Evolutionary conservation across 176 grass and related monocot genomes (phyloP).

Genomic region (Cenchrus americanus): DNA sequence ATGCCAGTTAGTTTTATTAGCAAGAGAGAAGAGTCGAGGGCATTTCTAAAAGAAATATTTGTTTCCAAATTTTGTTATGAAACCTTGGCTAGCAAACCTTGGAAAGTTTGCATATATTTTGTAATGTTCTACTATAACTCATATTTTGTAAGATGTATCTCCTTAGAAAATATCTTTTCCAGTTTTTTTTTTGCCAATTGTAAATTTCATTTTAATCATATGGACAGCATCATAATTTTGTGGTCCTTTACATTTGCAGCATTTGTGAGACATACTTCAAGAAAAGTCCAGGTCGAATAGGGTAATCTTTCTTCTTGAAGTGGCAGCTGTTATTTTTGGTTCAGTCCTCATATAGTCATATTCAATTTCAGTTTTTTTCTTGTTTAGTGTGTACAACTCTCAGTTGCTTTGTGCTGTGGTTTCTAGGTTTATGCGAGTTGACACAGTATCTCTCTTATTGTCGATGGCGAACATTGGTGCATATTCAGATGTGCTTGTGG

Average conservation of each 20-base stretch:
- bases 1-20: conserved; percentile 1
- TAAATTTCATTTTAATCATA: not conserved
- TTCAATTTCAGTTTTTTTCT: conserved; percentile 17
- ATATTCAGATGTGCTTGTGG: conserved; percentile 80
- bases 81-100: conserved; percentile 11
- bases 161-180: not conserved
- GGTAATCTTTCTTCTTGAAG: conserved; percentile 52
- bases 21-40: not conserved
- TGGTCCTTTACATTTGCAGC: conserved; percentile 54
- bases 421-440: conserved; percentile 91
- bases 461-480: conserved; percentile 89
- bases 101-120: not conserved
- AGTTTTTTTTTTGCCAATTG: not conserved
- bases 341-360: not conserved
- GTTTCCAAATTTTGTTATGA: conserved; percentile 14
- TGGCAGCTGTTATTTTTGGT: not conserved
- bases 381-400: not conserved
- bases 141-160: not conserved
- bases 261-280: conserved; percentile 99
- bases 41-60: not conserved
- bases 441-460: conserved; percentile 81
- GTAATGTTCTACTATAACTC: not conserved
- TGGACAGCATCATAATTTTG: conserved; percentile 15
- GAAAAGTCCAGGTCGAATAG: conserved; percentile 83
- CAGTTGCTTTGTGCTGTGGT: conserved; percentile 27